phyloP scores from a whole-genome alignment of 768 basidiomycete species.

The Podaxis sp. region DNA sequence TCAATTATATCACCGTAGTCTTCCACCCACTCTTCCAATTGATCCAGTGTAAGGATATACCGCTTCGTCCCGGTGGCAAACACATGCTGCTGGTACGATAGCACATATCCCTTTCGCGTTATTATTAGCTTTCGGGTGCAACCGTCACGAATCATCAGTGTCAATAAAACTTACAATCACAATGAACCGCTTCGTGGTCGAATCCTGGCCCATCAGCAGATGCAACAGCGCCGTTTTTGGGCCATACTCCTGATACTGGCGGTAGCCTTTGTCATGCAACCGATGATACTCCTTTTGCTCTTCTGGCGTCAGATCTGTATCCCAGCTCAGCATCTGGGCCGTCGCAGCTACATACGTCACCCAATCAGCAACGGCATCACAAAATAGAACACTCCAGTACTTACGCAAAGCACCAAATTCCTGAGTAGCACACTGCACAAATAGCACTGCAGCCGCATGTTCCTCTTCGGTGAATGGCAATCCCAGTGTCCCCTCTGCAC shows the following conservation, averaged over 20 bases:
- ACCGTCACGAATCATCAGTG: background rate
- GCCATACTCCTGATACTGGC: slow-evolving; percentile 16
- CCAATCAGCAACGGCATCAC: background rate
- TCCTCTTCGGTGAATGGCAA: slow-evolving; percentile 16
- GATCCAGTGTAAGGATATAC: slow-evolving; percentile 14
- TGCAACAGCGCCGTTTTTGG: slow-evolving; percentile 15
- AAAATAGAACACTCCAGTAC: background rate
- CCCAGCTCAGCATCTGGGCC: slow-evolving; percentile 16
- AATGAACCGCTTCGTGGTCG: slow-evolving; percentile 16
- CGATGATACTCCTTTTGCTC: slow-evolving; percentile 16
- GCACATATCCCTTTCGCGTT: slow-evolving; percentile 13
- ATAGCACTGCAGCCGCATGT: slow-evolving; percentile 13
- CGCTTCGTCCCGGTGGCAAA: slow-evolving; percentile 17
- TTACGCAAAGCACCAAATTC: slow-evolving; percentile 15
- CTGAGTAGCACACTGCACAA: slow-evolving; percentile 16
- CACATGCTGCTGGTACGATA: slow-evolving; percentile 17
- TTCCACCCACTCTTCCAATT: slow-evolving; percentile 16
- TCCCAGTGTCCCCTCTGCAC: slow-evolving; percentile 7
- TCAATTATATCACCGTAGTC: slow-evolving; percentile 15
- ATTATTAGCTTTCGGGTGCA: background rate
- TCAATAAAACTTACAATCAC: slow-evolving; percentile 11
- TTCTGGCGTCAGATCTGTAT: slow-evolving; percentile 13
- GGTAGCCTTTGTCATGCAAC: slow-evolving; percentile 14
- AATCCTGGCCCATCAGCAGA: slow-evolving; percentile 15
- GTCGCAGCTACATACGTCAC: slow-evolving; percentile 6